Percentiles rank a stretch among this genome's conserved stretches.
These are phyloP conservation scores for Colletotrichum sojae DNA, from an alignment of 2,329 filamentous ascomycete species.

Conservation along the genomic window DNA sequence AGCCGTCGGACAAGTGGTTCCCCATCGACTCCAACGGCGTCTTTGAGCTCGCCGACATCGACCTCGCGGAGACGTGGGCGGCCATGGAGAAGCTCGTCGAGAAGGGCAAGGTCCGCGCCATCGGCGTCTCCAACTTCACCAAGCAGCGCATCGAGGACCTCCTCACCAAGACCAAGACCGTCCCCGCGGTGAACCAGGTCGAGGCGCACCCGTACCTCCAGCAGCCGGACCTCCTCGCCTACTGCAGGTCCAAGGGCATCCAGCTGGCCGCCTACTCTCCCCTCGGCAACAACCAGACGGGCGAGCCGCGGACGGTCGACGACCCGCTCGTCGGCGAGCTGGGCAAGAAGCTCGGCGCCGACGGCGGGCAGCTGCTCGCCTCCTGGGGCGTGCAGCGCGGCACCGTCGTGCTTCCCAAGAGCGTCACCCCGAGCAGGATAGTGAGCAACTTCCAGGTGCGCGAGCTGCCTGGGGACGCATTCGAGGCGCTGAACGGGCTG, in stretches of 20 bases:
- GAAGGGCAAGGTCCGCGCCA: constrained; percentile 58
- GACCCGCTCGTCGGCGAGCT: constrained; percentile 63
- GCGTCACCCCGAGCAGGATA: constrained; percentile 75
- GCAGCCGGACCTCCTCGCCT: constrained; percentile 69
- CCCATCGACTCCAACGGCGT: constrained; percentile 70
- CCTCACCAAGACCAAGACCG: constrained; percentile 64
- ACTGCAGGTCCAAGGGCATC: constrained; percentile 71
- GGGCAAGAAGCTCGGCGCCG: constrained; percentile 56
- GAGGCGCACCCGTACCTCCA: constrained; percentile 79
- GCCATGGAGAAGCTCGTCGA: constrained; percentile 57
- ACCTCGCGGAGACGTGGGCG: constrained; percentile 56
- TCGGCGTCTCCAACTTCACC: constrained; percentile 68
- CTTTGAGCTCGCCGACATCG: constrained; percentile 71
- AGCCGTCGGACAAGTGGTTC: constrained; percentile 64
- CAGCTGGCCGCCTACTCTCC: constrained; percentile 76
- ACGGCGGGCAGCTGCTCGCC: constrained; percentile 60
- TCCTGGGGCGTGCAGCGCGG: constrained; percentile 76
- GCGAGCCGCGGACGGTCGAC: constrained; percentile 62
- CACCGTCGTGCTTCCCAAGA: constrained; percentile 79
- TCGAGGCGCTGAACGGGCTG: constrained; percentile 54
- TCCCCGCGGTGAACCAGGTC: constrained; percentile 77
- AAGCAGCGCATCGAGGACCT: constrained; percentile 58
- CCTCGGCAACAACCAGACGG: constrained; percentile 68
- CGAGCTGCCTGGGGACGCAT: constrained; percentile 53
- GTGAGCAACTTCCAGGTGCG: constrained; percentile 71